Conservation (phyloP, 331 rosid genomes). For the Stylosanthes scabra region DNA sequence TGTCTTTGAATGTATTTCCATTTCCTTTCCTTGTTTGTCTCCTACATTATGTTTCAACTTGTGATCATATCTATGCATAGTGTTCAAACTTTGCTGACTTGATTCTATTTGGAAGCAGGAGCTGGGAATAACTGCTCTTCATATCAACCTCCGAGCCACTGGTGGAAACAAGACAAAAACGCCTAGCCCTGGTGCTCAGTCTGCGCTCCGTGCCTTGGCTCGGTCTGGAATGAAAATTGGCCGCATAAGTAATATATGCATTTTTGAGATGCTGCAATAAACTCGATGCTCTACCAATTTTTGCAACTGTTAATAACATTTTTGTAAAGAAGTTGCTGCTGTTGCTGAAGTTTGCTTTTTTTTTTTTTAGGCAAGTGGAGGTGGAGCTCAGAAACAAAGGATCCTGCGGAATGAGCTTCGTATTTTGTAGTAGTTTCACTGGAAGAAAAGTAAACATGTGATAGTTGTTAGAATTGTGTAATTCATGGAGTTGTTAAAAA, state of each 20-base stretch:
- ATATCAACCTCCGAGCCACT: slow-evolving; percentile 82
- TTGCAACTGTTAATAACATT: too few relatives aligned
- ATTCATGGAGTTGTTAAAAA: too few relatives aligned
- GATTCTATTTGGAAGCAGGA: slow-evolving; percentile 48
- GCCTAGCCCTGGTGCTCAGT: slow-evolving; percentile 89
- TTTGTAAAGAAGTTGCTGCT: too few relatives aligned
- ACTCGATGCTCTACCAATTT: background rate
- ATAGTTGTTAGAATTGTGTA: too few relatives aligned
- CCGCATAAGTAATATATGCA: slow-evolving; percentile 70
- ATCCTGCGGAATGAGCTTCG: too few relatives aligned
- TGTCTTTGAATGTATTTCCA: too few relatives aligned
- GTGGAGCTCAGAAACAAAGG: too few relatives aligned
- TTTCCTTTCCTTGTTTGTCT: background rate
- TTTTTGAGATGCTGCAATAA: background rate
- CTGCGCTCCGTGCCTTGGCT: slow-evolving; percentile 91
- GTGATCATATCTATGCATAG: background rate
- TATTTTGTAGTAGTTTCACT: too few relatives aligned
- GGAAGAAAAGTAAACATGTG: too few relatives aligned
- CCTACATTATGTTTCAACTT: background rate
- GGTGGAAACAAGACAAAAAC: slow-evolving; percentile 93
- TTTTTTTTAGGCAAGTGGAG: too few relatives aligned
- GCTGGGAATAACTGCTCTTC: slow-evolving; percentile 85
- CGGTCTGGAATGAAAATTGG: slow-evolving; percentile 92
- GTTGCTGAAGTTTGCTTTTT: too few relatives aligned
- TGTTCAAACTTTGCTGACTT: background rate